Percentiles rank a stretch among this genome's conserved stretches.
These are phyloP conservation scores for Carex littledalei DNA, from an alignment of 176 grass and related monocot genomes.

Conservation along the genomic window DNA sequence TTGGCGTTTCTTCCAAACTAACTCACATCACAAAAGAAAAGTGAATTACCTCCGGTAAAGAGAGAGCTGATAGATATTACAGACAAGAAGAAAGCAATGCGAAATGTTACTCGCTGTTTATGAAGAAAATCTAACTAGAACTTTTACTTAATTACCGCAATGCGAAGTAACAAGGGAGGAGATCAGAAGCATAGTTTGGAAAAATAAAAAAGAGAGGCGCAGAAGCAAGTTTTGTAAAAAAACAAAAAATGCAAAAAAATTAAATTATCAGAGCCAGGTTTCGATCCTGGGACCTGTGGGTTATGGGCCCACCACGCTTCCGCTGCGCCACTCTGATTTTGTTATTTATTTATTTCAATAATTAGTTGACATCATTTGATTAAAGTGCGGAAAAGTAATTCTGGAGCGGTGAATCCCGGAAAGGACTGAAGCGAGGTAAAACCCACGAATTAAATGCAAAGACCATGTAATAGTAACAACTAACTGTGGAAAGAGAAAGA, in stretches of 20 bases:
- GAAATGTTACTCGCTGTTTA: background rate
- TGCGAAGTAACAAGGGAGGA: no score
- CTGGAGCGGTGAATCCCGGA: no score
- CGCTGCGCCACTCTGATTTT: slow-evolving; percentile 79
- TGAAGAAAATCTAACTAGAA: no score
- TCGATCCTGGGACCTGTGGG: slow-evolving; percentile 62
- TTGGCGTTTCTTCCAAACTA: background rate
- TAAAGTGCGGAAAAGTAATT: no score
- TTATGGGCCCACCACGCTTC: slow-evolving; percentile 95
- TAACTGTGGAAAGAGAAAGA: no score
- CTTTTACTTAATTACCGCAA: no score
- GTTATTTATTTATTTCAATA: background rate
- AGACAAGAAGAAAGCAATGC: background rate
- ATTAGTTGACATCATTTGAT: no score
- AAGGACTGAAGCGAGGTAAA: no score
- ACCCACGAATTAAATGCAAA: background rate
- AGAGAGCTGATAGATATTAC: background rate
- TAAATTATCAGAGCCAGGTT: slow-evolving; percentile 61
- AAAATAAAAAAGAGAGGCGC: background rate
- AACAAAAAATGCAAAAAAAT: background rate
- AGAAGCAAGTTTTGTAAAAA: no score
- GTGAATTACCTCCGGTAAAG: background rate
- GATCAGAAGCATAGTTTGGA: no score
- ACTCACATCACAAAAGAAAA: background rate
- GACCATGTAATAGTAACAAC: background rate